A percentile compares a stretch with the other conserved stretches of the same genome.
These are phyloP conservation scores for Moesziomyces antarcticus DNA, from an alignment of 1,284 basidiomycete genomes.

Conservation along the genomic window DNA sequence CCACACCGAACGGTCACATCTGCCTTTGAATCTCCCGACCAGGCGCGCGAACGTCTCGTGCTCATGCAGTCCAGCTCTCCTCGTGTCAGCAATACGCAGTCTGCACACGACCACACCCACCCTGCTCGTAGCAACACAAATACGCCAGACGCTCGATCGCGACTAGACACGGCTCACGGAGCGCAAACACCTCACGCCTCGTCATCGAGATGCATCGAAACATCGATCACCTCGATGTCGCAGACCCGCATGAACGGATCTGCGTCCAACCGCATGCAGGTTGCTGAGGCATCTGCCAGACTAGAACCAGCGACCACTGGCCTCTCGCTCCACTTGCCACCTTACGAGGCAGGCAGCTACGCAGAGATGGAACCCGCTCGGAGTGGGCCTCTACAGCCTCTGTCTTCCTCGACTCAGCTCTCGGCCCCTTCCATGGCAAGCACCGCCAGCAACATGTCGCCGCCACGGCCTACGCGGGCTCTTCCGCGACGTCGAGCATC, in stretches of 20 bases:
- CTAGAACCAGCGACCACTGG: neutral
- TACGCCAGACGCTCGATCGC: conserved; percentile 1
- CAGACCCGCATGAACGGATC: neutral
- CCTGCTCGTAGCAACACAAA: conserved; percentile 18
- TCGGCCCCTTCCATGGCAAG: conserved; percentile 11
- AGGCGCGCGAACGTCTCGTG: conserved; percentile 20
- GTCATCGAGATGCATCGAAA: neutral
- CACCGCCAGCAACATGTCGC: conserved; percentile 41
- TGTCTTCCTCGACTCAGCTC: conserved; percentile 4
- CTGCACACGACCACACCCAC: neutral
- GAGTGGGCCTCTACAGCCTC: conserved; percentile 4
- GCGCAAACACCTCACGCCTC: neutral
- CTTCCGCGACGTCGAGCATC: conserved; percentile 38
- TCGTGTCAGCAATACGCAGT: neutral
- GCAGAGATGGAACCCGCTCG: conserved; percentile 3
- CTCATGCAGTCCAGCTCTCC: conserved; percentile 12
- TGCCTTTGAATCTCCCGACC: conserved; percentile 14
- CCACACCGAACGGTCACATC: conserved; percentile 4
- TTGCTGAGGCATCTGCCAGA: neutral
- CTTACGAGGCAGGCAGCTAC: neutral
- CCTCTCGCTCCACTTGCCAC: neutral
- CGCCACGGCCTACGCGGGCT: conserved; percentile 36
- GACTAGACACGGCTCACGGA: neutral
- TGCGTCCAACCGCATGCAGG: too few species aligned
- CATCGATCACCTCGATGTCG: neutral